Base-by-base conservation (phyloP, 176 grass and related monocot species). In the Saccharum officinarum region DNA sequence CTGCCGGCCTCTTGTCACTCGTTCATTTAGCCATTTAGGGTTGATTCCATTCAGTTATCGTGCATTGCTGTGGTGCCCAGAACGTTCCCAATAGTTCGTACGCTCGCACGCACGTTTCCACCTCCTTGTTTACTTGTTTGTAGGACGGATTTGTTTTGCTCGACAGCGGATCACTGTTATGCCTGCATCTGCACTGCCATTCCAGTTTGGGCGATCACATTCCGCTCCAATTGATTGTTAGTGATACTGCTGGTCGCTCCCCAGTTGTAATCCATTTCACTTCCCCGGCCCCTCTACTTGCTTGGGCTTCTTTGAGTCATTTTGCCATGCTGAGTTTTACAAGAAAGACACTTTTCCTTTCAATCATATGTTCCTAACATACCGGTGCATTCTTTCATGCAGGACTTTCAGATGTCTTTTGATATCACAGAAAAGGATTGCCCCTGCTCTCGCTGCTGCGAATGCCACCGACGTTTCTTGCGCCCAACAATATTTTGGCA, bases 351-450 rank as follows among this genome's bases (percentile, higher is more conserved):
- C 0, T 40, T 26, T 49, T 49, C 4, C 14, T 34, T 33, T 17
- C 45, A 75, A 67, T 13, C 62, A 3, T 60, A 3, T 77, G 12
- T 10, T 10, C 20, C 71, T 72, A 36, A 39, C 62, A 65, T 41
- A 46, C 6, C 23, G 10, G 40, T 64, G 47, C 25, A 22, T 59
- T 75, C 4, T 83, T 82, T 55, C 68, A 7, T 80, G 73, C 87
- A 90, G 92, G 80, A 67, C 65, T 37, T 55, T 90, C 84, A 87
- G 77, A 94, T 94, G 72, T 76, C 65, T 84, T 86, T 90, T 90
- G 75, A 88, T 75, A 84, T 63, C 63, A 90, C 31, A 69, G 6
- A 59, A 71, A 90, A 84, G 66, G 66, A 88, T 44, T 70, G 60
- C 77, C 45, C 22, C 62, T 63, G 73, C 44, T 81, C 85, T 78